Conservation (phyloP, 2,329 filamentous ascomycete species). For the Biscogniauxia mediterranea region DNA sequence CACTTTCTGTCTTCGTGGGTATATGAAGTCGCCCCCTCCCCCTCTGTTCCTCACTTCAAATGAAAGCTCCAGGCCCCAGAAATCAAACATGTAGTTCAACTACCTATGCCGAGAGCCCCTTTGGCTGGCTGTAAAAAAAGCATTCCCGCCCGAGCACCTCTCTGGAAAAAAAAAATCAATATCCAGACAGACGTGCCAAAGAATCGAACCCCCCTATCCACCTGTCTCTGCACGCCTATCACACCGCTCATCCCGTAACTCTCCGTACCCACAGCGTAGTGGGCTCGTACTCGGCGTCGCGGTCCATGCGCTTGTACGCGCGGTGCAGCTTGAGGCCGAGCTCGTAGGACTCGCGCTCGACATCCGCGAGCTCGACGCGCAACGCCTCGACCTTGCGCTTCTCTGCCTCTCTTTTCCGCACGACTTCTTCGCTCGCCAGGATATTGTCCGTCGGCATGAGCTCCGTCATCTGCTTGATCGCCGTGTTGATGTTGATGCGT, state of each 20-base stretch:
- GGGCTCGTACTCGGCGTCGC: constrained; percentile 62
- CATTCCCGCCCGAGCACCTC: no score
- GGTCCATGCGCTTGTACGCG: constrained; percentile 72
- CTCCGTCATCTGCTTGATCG: constrained; percentile 75
- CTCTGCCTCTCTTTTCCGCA: constrained; percentile 53
- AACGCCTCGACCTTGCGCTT: constrained; percentile 67
- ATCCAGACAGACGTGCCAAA: neutral
- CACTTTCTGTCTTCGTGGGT: no score
- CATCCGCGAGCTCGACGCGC: constrained; percentile 66
- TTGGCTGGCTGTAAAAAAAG: no score
- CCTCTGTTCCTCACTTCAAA: no score
- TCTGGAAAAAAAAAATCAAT: no score
- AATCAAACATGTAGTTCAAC: no score
- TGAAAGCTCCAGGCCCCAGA: no score
- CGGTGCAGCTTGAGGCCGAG: constrained; percentile 72
- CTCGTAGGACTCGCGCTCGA: constrained; percentile 75
- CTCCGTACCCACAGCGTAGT: constrained; percentile 76
- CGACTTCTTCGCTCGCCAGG: constrained; percentile 63
- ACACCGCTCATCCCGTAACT: constrained; percentile 57
- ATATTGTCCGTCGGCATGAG: constrained; percentile 71
- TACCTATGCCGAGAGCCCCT: no score
- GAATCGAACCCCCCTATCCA: neutral
- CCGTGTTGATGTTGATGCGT: constrained; percentile 67
- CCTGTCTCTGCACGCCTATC: neutral
- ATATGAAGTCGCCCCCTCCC: no score